Evolutionary conservation across 768 basidiomycete genomes (phyloP), one percentile per base, ranked within the genome.

Genomic region (Lentinula sp.): DNA sequence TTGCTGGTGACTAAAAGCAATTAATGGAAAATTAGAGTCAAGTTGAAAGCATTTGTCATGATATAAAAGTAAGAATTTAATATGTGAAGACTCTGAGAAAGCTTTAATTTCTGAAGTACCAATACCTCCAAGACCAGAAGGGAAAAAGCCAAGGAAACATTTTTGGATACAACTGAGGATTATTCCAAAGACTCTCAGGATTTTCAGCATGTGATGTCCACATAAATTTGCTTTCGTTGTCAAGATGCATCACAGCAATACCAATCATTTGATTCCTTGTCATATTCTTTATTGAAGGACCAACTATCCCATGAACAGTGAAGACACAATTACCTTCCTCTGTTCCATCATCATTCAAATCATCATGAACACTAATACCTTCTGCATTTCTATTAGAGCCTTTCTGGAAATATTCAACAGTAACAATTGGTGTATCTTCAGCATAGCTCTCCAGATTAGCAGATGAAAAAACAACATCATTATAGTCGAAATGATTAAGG

Each of bases 121-220:
- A 28, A 28, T 28, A 28, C 28, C 28, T 28, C 76, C 78, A 8
- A 64, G 20, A 0, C 78, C 75, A 66, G 77, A 78, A 0, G 76
- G 77, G 63, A 74, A 79, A n/a, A 2, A 78, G 59, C 74, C 77
- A 78, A 0, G 76, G 76, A 66, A 74, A 76, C 72, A 74, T 74
- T 15, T 68, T 64, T 0, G 75, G 75, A 63, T 74, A 77, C 1
- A 75, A 57, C 4, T 66, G 58, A 4, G 71, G 69, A 63, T 79
- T 76, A 16, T 73, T 58, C 37, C 69, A 77, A 16, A 74, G 70
- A 7, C 69, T 70, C 45, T 74, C 65, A n/a, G 70, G 66, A 2
- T 62, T 45, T 4, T 43, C 35, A 5, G 62, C 58, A 56, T 73
- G 73, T 0, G 73, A 74, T 3, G 76, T 64, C 0, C 61, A 71